These are phyloP conservation scores for Cadophora sp. DNA, from an alignment of 2,329 filamentous ascomycete species.

Conservation along the genomic window DNA sequence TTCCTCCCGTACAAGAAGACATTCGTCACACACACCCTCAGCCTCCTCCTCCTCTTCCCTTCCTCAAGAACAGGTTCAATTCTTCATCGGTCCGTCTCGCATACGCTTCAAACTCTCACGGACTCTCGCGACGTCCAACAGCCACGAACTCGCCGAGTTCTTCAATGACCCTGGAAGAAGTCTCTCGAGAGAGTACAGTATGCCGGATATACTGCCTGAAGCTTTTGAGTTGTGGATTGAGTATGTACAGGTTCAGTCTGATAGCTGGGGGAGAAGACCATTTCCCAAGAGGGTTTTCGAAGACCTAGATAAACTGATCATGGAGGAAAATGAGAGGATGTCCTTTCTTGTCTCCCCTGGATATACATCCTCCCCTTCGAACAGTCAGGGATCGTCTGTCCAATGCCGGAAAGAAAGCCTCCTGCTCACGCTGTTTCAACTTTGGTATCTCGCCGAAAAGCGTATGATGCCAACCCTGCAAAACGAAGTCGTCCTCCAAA, in stretches of 20 bases:
- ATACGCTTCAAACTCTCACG: too few relatives aligned
- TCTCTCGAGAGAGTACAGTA: neutral
- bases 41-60: too few relatives aligned
- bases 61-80: too few relatives aligned
- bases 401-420: neutral
- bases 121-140: too few relatives aligned
- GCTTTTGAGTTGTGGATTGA: neutral
- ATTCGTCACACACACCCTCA: too few relatives aligned
- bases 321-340: too few relatives aligned
- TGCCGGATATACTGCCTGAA: neutral
- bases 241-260: neutral
- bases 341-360: too few relatives aligned
- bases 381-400: neutral
- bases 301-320: neutral
- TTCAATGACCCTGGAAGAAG: neutral
- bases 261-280: neutral
- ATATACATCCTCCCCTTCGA: too few relatives aligned
- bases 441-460: neutral
- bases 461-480: neutral
- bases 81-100: too few relatives aligned
- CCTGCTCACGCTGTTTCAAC: neutral
- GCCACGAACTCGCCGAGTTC: neutral
- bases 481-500: neutral
- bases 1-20: too few relatives aligned
- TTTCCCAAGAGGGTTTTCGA: neutral